A percentile compares a stretch with the other conserved stretches of the same genome.
Conservation (phyloP, 208 protist genomes). For the Wallacemonas sp. region DNA sequence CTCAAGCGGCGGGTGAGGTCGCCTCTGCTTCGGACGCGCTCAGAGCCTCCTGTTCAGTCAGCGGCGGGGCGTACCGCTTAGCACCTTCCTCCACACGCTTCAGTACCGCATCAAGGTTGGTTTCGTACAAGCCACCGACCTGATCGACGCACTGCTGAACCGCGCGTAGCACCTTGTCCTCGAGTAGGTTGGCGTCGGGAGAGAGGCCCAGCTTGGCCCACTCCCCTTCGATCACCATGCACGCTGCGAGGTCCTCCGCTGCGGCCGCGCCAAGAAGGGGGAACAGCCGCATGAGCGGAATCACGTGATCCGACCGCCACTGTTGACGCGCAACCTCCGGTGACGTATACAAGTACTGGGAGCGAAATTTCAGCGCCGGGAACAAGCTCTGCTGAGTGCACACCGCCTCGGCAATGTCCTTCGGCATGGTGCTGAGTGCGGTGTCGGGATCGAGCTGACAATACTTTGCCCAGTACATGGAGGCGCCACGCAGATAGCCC, state of each 20-base stretch:
- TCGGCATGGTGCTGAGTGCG: conserved; percentile 54
- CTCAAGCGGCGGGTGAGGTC: background rate
- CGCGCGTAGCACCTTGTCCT: conserved; percentile 54
- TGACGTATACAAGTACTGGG: conserved; percentile 80
- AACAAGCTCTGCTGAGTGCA: conserved; percentile 78
- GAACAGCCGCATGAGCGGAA: conserved; percentile 85
- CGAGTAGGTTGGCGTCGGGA: conserved; percentile 54
- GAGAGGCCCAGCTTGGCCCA: conserved; percentile 60
- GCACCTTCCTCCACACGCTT: conserved; percentile 70
- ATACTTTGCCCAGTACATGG: conserved; percentile 85
- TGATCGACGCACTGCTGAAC: conserved; percentile 65
- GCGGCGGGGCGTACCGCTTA: conserved; percentile 45
- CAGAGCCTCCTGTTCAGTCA: conserved; percentile 52
- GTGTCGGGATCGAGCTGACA: conserved; percentile 49
- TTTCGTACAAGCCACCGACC: conserved; percentile 54
- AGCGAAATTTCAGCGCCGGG: conserved; percentile 75
- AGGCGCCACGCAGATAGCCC: conserved; percentile 61
- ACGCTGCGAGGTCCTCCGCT: conserved; percentile 78
- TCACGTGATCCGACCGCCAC: conserved; percentile 73
- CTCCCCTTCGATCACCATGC: conserved; percentile 75
- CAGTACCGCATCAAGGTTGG: conserved; percentile 48
- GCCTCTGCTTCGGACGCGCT: background rate
- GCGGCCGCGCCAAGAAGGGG: conserved; percentile 58
- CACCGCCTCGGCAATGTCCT: conserved; percentile 59
- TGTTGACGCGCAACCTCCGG: conserved; percentile 75